Conservation (phyloP, 768 basidiomycete genomes). For the Suillus decipiens region DNA sequence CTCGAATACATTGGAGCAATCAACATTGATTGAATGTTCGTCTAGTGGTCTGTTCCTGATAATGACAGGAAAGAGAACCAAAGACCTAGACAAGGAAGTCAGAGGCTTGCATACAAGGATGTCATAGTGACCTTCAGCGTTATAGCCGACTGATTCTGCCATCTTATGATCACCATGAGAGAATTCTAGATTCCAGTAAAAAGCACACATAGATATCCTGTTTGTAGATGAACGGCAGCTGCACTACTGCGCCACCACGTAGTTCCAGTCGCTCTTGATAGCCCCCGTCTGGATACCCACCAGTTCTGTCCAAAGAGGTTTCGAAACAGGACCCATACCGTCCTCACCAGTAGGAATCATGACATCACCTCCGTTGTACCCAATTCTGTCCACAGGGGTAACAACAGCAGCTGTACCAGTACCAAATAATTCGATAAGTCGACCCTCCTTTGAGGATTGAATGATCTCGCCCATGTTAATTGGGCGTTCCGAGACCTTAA, state of each 20-base stretch:
- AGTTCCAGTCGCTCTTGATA: slow-evolving; percentile 81
- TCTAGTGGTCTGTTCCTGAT: not conserved
- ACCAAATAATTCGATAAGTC: slow-evolving; percentile 52
- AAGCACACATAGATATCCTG: slow-evolving; percentile 1
- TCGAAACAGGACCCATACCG: slow-evolving; percentile 74
- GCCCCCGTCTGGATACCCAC: slow-evolving; percentile 72
- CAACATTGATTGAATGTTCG: not conserved
- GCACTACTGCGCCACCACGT: slow-evolving; percentile 41
- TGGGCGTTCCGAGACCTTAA: slow-evolving; percentile 65
- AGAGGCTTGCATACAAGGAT: not conserved
- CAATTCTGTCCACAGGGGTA: slow-evolving; percentile 53
- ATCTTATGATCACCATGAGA: not conserved
- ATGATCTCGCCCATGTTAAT: slow-evolving; percentile 80
- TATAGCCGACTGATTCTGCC: not conserved
- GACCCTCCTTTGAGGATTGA: slow-evolving; percentile 42
- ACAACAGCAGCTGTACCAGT: slow-evolving; percentile 57
- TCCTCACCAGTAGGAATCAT: slow-evolving; percentile 57
- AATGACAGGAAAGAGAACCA: not conserved
- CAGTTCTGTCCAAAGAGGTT: slow-evolving; percentile 49
- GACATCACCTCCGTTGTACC: slow-evolving; percentile 57
- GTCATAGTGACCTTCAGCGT: not conserved
- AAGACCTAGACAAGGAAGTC: not conserved
- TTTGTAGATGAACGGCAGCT: not conserved
- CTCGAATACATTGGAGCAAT: not conserved
- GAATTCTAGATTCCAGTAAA: not conserved